These are phyloP conservation scores for Solanum dulcamara DNA, from an alignment of 257 asterid genomes.

Conservation along the genomic window DNA sequence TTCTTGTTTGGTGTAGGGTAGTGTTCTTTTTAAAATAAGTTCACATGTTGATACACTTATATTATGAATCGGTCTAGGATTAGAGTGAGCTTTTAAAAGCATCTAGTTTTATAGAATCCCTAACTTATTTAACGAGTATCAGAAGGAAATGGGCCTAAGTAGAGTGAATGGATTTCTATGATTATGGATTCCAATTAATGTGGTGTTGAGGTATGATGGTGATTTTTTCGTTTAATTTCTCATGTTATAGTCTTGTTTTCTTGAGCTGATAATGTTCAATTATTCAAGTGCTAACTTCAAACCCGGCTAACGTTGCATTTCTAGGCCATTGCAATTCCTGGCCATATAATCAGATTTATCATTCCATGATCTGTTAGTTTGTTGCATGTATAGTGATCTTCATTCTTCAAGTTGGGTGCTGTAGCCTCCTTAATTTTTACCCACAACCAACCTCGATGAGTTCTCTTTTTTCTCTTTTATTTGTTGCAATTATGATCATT, in stretches of 20 bases:
- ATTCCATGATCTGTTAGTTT: background rate
- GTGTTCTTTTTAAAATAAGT: background rate
- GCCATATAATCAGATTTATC: background rate
- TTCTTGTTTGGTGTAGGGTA: background rate
- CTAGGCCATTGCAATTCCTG: background rate
- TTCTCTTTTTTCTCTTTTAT: background rate
- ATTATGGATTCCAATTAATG: background rate
- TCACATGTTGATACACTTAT: background rate
- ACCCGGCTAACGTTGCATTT: background rate
- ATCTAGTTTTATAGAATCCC: background rate
- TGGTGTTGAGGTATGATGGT: background rate
- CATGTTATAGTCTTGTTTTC: background rate
- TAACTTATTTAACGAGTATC: background rate
- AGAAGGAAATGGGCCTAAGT: background rate
- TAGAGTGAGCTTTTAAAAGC: background rate
- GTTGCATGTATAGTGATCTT: background rate
- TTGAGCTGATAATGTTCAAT: background rate
- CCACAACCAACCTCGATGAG: background rate
- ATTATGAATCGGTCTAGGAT: background rate
- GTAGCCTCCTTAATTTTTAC: background rate
- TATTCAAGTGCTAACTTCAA: background rate
- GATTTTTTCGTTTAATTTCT: background rate
- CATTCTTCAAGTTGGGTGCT: background rate
- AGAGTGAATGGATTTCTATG: background rate
- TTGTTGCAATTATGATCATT: background rate